Evolutionary conservation across 495 filamentous ascomycete species (phyloP).

Genomic region (Annulohypoxylon moriforme): DNA sequence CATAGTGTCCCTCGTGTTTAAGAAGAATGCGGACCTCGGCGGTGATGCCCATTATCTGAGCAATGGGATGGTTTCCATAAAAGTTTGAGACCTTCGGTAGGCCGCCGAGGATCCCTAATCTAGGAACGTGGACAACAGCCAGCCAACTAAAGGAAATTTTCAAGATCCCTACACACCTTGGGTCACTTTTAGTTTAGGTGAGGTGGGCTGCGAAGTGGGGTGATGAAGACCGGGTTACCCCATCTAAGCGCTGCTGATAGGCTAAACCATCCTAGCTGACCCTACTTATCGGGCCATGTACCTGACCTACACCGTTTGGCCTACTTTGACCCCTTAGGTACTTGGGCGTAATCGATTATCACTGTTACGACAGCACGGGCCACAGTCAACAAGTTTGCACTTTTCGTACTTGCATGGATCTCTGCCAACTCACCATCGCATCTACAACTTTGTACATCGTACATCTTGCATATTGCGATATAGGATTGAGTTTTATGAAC

Average conservation of each 20-base stretch:
- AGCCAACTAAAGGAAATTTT: constrained; percentile 24
- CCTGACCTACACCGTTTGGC: neutral
- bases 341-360: constrained; percentile 39
- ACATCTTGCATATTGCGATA: constrained; percentile 40
- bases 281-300: constrained; percentile 28
- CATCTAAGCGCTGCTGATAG: constrained; percentile 12
- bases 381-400: constrained; percentile 32
- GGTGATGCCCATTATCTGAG: constrained; percentile 33
- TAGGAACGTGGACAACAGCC: constrained; percentile 32
- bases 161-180: constrained; percentile 20
- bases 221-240: constrained; percentile 7
- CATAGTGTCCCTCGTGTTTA: constrained; percentile 21
- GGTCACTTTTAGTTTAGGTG: constrained; percentile 1
- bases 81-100: constrained; percentile 12
- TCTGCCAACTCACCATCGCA: constrained; percentile 44
- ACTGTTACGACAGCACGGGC: constrained; percentile 33
- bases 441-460: constrained; percentile 14
- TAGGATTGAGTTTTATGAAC: constrained; percentile 3
- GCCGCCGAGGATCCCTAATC: constrained; percentile 9
- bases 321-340: constrained; percentile 19
- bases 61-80: constrained; percentile 33
- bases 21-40: constrained; percentile 4
- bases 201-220: constrained; percentile 13
- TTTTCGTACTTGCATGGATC: constrained; percentile 10
- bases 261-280: constrained; percentile 16